Base-by-base conservation (phyloP, 345 rosid genomes). In the Gossypium ekmanianum region DNA sequence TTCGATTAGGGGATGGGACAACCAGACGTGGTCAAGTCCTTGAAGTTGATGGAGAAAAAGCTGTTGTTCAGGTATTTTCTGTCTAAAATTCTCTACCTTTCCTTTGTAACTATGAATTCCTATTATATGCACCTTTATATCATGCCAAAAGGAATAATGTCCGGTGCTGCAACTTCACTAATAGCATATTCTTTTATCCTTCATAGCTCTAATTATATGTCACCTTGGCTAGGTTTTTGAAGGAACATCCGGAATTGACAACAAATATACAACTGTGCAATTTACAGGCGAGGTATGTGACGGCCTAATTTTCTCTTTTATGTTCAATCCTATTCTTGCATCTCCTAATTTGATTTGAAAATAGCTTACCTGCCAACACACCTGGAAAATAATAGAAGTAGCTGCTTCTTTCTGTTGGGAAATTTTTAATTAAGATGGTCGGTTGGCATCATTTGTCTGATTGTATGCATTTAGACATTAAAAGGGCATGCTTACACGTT, bases 1-100 rank as follows among this genome's bases (percentile, higher is more conserved):
- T 94, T 70, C 92, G 97, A 17, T 81, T 94, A 72, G 98, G 97
- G 48, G 87, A 94, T 87, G 97, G 98, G 71, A 83, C 96, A 47
- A 88, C 84, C 13, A 81, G 98, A 55, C 96, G 98, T 82, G 98
- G 98, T 83, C 95, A 94, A 81, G 98, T 94, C 50, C 81, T 94
- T 34, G 98, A 94, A 92, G 98, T 94, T 83, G 98, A 94, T 81
- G 98, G 98, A 14, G 98, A 94, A 85, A 94, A 88, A 74, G 98
- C 98, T 80, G 93, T 94, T 78, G 93, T 94, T 81, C 98, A 94
- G 93, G 98, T 94, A 24, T 12, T 75, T 71, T 11, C 41, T 63
- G 47, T 18, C 7, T 26, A 4, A 41, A 41, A 39, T 74, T 64
- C 47, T 26, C 55, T 9, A 48, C 11, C 50, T 63, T 48, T 74